A percentile compares a stretch with the other conserved stretches of the same genome.
These are phyloP conservation scores for Hirsutella thompsonii DNA, from an alignment of 2,329 filamentous ascomycete genomes.

Conservation along the genomic window DNA sequence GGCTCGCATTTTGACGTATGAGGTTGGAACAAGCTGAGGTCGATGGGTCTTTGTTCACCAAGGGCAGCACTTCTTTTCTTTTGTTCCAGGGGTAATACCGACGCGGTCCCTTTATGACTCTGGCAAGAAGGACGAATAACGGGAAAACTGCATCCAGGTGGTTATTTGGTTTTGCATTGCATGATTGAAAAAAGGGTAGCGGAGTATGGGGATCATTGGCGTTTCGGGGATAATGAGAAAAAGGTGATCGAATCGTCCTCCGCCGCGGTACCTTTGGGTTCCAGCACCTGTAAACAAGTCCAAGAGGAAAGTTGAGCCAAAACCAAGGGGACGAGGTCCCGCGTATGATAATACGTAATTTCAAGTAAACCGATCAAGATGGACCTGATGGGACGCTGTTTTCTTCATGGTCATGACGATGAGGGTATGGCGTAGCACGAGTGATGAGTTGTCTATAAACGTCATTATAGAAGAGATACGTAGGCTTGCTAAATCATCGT, in stretches of 20 bases:
- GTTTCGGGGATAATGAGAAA: slow-evolving; percentile 5
- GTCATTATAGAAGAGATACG: no score
- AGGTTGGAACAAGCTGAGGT: slow-evolving; percentile 8
- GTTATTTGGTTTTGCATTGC: slow-evolving; percentile 17
- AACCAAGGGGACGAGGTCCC: no score
- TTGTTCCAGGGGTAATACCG: neutral
- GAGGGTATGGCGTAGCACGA: no score
- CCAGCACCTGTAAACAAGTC: neutral
- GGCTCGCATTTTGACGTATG: slow-evolving; percentile 51
- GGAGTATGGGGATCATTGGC: slow-evolving; percentile 7
- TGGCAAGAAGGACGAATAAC: slow-evolving; percentile 16
- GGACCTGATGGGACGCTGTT: no score
- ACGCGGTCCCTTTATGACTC: slow-evolving; percentile 1
- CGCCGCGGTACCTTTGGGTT: neutral
- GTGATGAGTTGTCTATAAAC: no score
- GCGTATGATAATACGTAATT: no score
- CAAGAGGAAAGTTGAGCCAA: no score
- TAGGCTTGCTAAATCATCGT: no score
- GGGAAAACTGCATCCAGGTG: slow-evolving; percentile 23
- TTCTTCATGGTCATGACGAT: no score
- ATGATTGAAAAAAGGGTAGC: slow-evolving; percentile 7
- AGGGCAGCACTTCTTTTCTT: neutral
- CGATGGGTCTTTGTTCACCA: neutral
- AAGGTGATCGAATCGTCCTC: slow-evolving; percentile 5
- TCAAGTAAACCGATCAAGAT: no score